Base-by-base conservation (phyloP, 2,329 filamentous ascomycete species). In the Bipolaris oryzae region DNA sequence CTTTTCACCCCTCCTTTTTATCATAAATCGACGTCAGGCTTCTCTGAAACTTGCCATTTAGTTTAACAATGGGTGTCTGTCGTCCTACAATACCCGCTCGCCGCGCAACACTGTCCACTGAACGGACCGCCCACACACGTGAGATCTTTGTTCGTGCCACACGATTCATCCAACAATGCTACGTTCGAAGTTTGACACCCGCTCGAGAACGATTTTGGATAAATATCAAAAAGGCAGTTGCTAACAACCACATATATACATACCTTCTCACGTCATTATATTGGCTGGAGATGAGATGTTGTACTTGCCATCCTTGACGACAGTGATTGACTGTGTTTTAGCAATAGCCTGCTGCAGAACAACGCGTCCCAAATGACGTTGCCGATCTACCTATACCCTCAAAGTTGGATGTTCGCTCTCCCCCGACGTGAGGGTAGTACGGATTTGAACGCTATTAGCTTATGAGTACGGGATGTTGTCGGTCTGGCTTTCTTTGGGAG, bases 341-440 rank as follows among this genome's bases (percentile, higher is more conserved):
- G 31, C 31, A 34, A 34, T 34, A 13, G 31, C 31, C 31, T 34
- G 10, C 7, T 15, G 13, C 7, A 13, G 31, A 34, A 15, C 31
- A 34, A 34, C 31, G 11, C 13, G 31, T 34, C 31, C 31, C 31
- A 15, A 34, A 34, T 3, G 31, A 34, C 31, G 31, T 34, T 34
- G 81, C 75, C 50, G 84, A 84, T 42, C 83, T 79, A 42, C 79
- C 77, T 7, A 86, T 63, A 15, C 79, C 79, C 34, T 82, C 80
- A 37, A 80, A 80, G 64, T 86, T 79, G 53, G 83, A 82, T 0
- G 82, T 87, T 62, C 79, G 84, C 68, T 88, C 85, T 31, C 85
- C 85, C 51, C 80, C 78, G 28, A 77, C 72, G 3, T 78, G 78
- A 13, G 82, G 69, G 23, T 63, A 80, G 69, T 88, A 88, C 41